A percentile compares a stretch with the other conserved stretches of the same genome.
Evolutionary conservation across 495 filamentous ascomycete species (phyloP).

Genomic region (Neurospora sp.): DNA sequence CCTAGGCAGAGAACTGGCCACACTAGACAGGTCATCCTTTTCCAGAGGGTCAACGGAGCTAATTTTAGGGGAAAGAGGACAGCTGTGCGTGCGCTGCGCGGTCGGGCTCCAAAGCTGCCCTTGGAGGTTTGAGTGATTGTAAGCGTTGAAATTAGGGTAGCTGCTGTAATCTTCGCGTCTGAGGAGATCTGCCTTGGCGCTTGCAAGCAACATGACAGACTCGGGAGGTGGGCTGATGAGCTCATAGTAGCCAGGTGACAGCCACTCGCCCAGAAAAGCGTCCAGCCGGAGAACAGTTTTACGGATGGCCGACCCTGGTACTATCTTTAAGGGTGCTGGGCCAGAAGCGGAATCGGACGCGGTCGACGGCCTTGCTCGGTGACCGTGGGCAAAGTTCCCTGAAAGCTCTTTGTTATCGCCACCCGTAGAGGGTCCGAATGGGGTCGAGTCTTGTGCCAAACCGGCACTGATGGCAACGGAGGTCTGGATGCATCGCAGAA

Average conservation of each 20-base stretch:
- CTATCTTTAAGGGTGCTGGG: neutral
- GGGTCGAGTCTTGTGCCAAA: constrained; percentile 54
- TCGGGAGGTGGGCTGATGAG: constrained; percentile 81
- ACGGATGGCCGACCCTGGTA: constrained; percentile 14
- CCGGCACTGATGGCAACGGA: constrained; percentile 84
- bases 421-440: constrained; percentile 20
- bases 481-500: constrained; percentile 86
- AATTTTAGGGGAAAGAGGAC: neutral
- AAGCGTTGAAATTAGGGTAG: constrained; percentile 29
- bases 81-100: neutral
- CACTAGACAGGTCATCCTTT: constrained; percentile 6
- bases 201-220: constrained; percentile 75
- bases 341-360: neutral
- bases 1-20: constrained; percentile 20
- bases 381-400: neutral
- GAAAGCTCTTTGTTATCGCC: neutral
- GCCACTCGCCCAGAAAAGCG: constrained; percentile 91
- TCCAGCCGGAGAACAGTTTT: constrained; percentile 69
- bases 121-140: constrained; percentile 22
- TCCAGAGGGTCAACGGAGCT: constrained; percentile 13
- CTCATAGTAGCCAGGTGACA: constrained; percentile 86
- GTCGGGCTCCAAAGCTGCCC: constrained; percentile 32
- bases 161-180: constrained; percentile 54
- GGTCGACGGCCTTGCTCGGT: constrained; percentile 5
- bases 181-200: constrained; percentile 76